Conservation (phyloP, 75 land plant genomes). For the Pseudotsuga menziesii region DNA sequence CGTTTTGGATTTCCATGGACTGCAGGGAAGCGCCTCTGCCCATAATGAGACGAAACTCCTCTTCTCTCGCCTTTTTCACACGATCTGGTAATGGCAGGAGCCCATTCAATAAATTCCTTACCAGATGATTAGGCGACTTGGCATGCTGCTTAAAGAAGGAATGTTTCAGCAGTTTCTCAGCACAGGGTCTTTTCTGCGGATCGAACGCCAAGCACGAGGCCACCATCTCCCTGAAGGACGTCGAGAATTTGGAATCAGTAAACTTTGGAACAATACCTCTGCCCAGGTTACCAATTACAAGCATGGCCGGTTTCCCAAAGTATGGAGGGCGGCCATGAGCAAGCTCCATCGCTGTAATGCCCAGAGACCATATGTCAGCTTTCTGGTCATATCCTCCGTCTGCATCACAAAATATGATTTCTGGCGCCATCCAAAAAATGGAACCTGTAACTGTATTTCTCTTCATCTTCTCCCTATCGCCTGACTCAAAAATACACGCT, state of each 20-base stretch:
- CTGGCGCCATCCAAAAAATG: slow-evolving; percentile 73
- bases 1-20: too few species aligned
- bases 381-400: slow-evolving; percentile 43
- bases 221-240: slow-evolving; percentile 68
- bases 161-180: slow-evolving; percentile 71
- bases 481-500: slow-evolving; percentile 73
- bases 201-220: slow-evolving; percentile 53
- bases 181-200: slow-evolving; percentile 57
- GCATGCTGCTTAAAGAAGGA: slow-evolving; percentile 57
- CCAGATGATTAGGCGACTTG: slow-evolving; percentile 36
- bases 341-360: slow-evolving; percentile 76
- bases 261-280: too few species aligned
- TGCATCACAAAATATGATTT: slow-evolving; percentile 36
- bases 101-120: slow-evolving; percentile 43
- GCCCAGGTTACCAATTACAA: too few species aligned
- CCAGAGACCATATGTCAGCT: slow-evolving; percentile 88
- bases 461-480: slow-evolving; percentile 24
- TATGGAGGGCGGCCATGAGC: slow-evolving; percentile 77
- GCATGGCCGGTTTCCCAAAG: slow-evolving; percentile 12
- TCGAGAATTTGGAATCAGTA: slow-evolving; percentile 39
- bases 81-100: slow-evolving; percentile 3
- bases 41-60: too few species aligned
- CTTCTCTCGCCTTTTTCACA: too few species aligned
- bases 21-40: too few species aligned
- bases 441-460: neutral